Evolutionary conservation across 2,329 filamentous ascomycete species (phyloP), one percentile per base, ranked within the genome.

Genomic region (Ophiostoma tasmaniense): DNA sequence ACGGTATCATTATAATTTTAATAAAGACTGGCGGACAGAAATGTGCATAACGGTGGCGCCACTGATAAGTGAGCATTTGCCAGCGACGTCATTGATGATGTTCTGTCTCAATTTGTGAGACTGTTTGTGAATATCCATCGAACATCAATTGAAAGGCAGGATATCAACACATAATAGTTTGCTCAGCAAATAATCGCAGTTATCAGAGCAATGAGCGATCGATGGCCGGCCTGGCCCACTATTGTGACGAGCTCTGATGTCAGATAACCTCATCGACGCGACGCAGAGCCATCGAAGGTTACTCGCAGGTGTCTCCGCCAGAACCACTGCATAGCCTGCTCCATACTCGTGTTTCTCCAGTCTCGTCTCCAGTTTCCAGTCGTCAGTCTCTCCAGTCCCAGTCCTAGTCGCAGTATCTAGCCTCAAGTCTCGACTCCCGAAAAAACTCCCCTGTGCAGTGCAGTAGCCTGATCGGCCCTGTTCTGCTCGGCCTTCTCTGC

Each of bases 261-360:
- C 59, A 62, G 30, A 33, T 64, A 64, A 33, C 61, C 33, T 64
- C 61, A 64, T 62, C 59, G 59, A 30, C 28, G 59, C 59, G 30
- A 62, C 28, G 59, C 59, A 62, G 59, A 55, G 50, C 50, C 50
- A 55, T 55, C 50, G 50, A 55, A 25, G 22, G 50, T 55, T 55
- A 55, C 50, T 55, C 50, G 50, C 50, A 55, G 50, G 8, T 13
- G 22, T 25, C n/a, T 13, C 50, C 50, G 37, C 37, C 37, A 39
- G 13, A 28, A 22, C 50, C 22, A 45, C 17, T 55, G 3, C 50
- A 6, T 14, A 61, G 55, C 55, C 55, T 61, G 55, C 55, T 61
- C 55, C 55, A 61, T 61, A 28, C 8, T 59, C 25, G n/a, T 30
- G 55, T 61, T 61, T 61, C 22, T 61, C 55, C 25, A 61, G 8